Percentiles rank a stretch among this genome's conserved stretches.
These are phyloP conservation scores for Cercospora janseana DNA, from an alignment of 2,329 filamentous ascomycete species.

Conservation along the genomic window DNA sequence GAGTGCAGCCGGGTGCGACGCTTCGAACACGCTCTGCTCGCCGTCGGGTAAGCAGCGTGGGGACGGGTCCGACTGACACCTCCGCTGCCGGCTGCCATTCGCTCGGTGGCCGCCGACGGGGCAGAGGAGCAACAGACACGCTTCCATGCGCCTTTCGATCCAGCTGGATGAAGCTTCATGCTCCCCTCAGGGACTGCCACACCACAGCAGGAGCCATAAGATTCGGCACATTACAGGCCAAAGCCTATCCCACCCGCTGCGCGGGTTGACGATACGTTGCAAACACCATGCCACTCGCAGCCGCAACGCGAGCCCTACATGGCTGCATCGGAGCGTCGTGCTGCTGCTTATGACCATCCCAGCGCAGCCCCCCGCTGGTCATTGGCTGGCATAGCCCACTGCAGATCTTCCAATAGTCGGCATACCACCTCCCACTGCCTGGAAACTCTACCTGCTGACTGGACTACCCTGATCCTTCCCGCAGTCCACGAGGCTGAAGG, in stretches of 20 bases:
- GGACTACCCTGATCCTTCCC: constrained; percentile 15
- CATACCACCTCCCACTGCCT: constrained; percentile 7
- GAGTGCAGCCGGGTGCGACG: background rate
- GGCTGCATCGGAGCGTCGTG: background rate
- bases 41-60: constrained; percentile 8
- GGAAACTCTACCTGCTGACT: constrained; percentile 19
- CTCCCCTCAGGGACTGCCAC: constrained; percentile 12
- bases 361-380: background rate
- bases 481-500: constrained; percentile 16
- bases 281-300: background rate
- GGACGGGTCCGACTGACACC: background rate
- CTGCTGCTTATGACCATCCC: background rate
- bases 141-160: constrained; percentile 13
- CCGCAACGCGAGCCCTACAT: constrained; percentile 7
- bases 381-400: background rate
- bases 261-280: background rate
- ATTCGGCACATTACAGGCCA: constrained; percentile 5
- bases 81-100: constrained; percentile 7
- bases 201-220: constrained; percentile 10
- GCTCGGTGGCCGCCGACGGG: constrained; percentile 2
- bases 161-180: constrained; percentile 16
- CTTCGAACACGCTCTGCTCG: background rate
- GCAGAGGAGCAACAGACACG: constrained; percentile 10
- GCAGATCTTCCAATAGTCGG: constrained; percentile 5
- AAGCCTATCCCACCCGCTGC: background rate